These are phyloP conservation scores for Pichia sp. DNA, from an alignment of 1,139 yeast genomes.

Conservation along the genomic window DNA sequence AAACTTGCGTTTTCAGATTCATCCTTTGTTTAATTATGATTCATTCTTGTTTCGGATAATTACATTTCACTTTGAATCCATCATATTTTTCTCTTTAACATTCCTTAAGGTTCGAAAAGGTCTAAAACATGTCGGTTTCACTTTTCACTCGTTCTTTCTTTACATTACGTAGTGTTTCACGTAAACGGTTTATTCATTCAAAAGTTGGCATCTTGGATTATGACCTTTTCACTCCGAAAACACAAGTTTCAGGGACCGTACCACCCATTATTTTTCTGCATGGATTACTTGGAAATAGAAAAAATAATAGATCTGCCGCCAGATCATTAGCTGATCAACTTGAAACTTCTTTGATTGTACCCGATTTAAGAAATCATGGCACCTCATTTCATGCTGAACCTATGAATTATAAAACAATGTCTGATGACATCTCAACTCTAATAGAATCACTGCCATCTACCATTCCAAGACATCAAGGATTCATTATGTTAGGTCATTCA, in stretches of 20 bases:
- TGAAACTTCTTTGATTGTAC: conserved; percentile 47
- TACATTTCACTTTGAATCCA: neutral
- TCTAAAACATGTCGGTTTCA: neutral
- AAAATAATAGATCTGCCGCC: conserved; percentile 73
- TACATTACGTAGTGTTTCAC: neutral
- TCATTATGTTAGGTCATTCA: conserved; percentile 70
- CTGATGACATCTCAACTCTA: conserved; percentile 57
- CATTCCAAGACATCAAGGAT: conserved; percentile 28
- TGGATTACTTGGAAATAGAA: conserved; percentile 79
- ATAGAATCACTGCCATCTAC: conserved; percentile 14
- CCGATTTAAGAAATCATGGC: conserved; percentile 88
- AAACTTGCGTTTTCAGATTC: neutral
- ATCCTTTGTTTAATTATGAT: neutral
- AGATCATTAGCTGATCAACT: conserved; percentile 34
- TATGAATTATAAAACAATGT: conserved; percentile 70
- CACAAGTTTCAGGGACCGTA: neutral
- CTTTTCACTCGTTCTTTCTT: neutral
- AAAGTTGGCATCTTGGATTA: conserved; percentile 12
- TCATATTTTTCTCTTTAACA: neutral
- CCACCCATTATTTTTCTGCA: conserved; percentile 72
- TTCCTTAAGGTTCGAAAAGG: neutral
- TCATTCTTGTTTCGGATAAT: neutral
- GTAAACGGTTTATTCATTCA: neutral
- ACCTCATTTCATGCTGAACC: conserved; percentile 66
- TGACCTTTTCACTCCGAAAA: conserved; percentile 23